Percentiles rank a stretch among this genome's conserved stretches.
phyloP scores from a whole-genome alignment of 1,139 yeast genomes.

The Komagataea norvegica region DNA sequence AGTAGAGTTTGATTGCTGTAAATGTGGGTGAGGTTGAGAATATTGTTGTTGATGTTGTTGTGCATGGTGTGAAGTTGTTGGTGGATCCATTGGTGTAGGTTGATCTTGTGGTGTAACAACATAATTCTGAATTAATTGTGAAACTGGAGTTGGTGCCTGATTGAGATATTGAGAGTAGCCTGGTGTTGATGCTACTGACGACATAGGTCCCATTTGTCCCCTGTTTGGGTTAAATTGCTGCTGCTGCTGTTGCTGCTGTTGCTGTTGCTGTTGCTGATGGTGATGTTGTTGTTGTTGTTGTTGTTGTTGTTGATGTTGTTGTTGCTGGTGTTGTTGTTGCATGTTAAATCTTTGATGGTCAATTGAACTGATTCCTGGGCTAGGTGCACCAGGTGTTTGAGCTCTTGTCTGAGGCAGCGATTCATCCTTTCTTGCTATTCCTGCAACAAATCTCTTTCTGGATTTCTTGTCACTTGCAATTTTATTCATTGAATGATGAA shows the following conservation, averaged over 20 bases:
- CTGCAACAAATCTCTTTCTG: slow-evolving; percentile 19
- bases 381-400: slow-evolving; percentile 4
- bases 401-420: slow-evolving; percentile 8
- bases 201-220: neutral
- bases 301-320: too few relatives aligned
- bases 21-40: too few relatives aligned
- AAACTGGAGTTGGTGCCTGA: slow-evolving; percentile 5
- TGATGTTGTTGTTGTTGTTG: neutral
- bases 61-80: too few relatives aligned
- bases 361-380: slow-evolving; percentile 2
- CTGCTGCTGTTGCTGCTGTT: too few relatives aligned
- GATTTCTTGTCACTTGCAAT: slow-evolving; percentile 20
- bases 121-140: slow-evolving; percentile 7
- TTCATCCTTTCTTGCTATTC: slow-evolving; percentile 16
- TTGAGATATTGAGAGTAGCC: slow-evolving; percentile 1
- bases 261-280: neutral
- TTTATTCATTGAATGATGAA: slow-evolving; percentile 19
- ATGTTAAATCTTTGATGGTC: slow-evolving; percentile 1
- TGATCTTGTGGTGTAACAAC: slow-evolving; percentile 8
- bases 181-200: slow-evolving; percentile 8
- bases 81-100: slow-evolving; percentile 6
- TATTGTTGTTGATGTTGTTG: too few relatives aligned
- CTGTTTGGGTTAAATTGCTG: too few relatives aligned
- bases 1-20: slow-evolving; percentile 1
- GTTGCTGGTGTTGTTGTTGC: neutral